These are phyloP conservation scores for Aureobasidium sp. DNA, from an alignment of 2,329 filamentous ascomycete genomes.

Conservation along the genomic window DNA sequence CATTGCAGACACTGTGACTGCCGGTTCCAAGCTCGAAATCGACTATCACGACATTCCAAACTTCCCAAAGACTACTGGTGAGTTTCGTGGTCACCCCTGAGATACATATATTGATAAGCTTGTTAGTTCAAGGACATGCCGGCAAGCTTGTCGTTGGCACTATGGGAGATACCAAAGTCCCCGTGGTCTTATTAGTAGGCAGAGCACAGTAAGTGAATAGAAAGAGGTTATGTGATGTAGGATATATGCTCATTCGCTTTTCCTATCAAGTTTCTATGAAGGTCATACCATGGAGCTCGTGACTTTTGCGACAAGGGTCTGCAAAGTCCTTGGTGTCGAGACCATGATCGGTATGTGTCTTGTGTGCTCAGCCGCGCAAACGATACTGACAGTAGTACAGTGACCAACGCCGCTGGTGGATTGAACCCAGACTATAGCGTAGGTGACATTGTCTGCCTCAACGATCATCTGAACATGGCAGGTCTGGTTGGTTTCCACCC, in stretches of 20 bases:
- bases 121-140: constrained; percentile 47
- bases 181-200: constrained; percentile 57
- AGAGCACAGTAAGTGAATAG: constrained; percentile 52
- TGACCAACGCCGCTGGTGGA: constrained; percentile 62
- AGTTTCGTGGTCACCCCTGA: constrained; percentile 19
- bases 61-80: constrained; percentile 56
- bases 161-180: constrained; percentile 46
- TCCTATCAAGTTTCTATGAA: constrained; percentile 54
- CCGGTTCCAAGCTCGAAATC: constrained; percentile 45
- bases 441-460: constrained; percentile 58
- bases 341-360: constrained; percentile 47
- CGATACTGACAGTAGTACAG: constrained; percentile 27
- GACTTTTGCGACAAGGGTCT: constrained; percentile 58
- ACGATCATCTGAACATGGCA: constrained; percentile 60
- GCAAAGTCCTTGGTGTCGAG: constrained; percentile 55
- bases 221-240: background rate
- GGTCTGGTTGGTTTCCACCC: constrained; percentile 56
- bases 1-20: constrained; percentile 50
- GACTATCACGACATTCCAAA: constrained; percentile 54
- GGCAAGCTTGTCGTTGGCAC: constrained; percentile 59
- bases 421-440: constrained; percentile 57
- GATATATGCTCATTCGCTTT: constrained; percentile 16
- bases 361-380: background rate
- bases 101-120: background rate
- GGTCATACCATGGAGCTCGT: constrained; percentile 57